phyloP scores from a whole-genome alignment of 352 stramenopile species.

The Phytophthora tentaculata region DNA sequence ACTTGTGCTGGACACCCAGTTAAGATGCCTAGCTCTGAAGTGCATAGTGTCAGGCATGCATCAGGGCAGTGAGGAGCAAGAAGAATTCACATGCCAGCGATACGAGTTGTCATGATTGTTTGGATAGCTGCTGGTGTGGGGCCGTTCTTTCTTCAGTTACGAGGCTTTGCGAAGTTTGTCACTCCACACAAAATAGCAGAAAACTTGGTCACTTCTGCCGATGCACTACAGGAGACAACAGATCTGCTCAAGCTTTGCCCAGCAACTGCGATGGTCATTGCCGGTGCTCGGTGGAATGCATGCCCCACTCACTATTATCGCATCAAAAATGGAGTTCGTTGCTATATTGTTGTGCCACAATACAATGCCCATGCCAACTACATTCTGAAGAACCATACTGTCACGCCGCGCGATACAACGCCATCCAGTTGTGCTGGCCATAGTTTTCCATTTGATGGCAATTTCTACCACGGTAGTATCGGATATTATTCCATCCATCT shows the following conservation, averaged over 20 bases:
- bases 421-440: conserved; percentile 9
- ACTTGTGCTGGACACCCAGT: not conserved
- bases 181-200: conserved; percentile 33
- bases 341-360: conserved; percentile 19
- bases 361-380: conserved; percentile 27
- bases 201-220: conserved; percentile 11
- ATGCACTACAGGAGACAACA: not conserved
- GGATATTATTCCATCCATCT: conserved; percentile 43
- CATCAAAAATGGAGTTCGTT: conserved; percentile 6
- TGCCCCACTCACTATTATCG: conserved; percentile 19
- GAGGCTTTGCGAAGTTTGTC: conserved; percentile 29
- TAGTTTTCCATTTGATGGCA: conserved; percentile 18
- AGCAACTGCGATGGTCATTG: conserved; percentile 13
- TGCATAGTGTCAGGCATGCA: not conserved
- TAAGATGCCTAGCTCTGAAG: not conserved
- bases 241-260: conserved; percentile 17
- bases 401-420: not conserved
- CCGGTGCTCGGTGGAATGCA: conserved; percentile 12
- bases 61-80: not conserved
- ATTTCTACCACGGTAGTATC: conserved; percentile 41
- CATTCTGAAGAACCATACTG: conserved; percentile 4
- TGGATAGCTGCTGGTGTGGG: conserved; percentile 22
- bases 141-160: conserved; percentile 34
- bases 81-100: conserved; percentile 10
- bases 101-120: conserved; percentile 20